Evolutionary conservation across 139 green algal species (phyloP), one percentile per base, ranked within the genome.

Genomic region (Asterochloris sp.): DNA sequence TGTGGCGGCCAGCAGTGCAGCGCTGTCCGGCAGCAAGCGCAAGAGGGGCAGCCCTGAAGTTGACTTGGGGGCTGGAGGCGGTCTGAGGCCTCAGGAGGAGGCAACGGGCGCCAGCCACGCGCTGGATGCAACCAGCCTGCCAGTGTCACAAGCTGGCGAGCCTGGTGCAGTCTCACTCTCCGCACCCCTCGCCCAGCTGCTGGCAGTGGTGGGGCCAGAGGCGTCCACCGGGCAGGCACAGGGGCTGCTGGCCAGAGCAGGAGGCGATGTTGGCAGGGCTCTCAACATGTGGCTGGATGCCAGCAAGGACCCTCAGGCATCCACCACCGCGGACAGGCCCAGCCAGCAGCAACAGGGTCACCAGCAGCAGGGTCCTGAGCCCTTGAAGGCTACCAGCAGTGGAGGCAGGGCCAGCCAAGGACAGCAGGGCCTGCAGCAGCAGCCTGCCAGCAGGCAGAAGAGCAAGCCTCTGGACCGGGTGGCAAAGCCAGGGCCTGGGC

Each of bases 201-300:
- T 81, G 54, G 81, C 80, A 16, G 83, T 91, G 12, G 67, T 94
- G 11, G 87, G 84, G 21, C 82, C 68, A 16, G 87, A 69, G 10
- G 69, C 84, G n/a, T 69, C 28, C 12, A 15, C 13, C 0, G 23
- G 14, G 23, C 61, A 80, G 21, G 88, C 81, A 15, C 38, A 73
- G 21, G 29, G 67, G 78, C 85, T 93, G 84, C 84, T 93, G 73
- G 26, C 62, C 13, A 28, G 80, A 15, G 69, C 82, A 12, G 66
- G 64, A 0, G 86, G 85, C 12, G 84, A 91, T 47, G 60, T 88
- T 0, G 19, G 76, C 38, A 62, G 66, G 0, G 89, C 89, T 0
- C 6, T 89, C 62, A 91, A 91, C 61, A 19, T 79, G 10, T 86
- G 80, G 73, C 89, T 85, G 29, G 85, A 93, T 54, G 38, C 38